Base-by-base conservation (phyloP, 1,139 yeast species). In the Wickerhamomyces sp. region DNA sequence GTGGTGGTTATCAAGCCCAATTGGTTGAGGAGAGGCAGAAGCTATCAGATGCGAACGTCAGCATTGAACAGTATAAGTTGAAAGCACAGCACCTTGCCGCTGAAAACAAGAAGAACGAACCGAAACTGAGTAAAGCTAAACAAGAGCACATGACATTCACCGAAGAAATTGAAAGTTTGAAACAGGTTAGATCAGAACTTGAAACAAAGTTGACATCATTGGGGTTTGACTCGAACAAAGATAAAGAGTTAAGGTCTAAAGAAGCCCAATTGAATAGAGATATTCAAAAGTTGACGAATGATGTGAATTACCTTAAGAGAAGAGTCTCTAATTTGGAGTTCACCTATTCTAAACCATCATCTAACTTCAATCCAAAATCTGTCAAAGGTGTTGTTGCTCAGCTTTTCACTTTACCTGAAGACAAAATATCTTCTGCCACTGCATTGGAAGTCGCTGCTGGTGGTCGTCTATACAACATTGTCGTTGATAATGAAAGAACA, bases 381-480 rank as follows among this genome's bases (percentile, higher is more conserved):
- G 95, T 88, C 6, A 81, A 80, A 51, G 99, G 99, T 28, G 75
- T 88, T 14, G 95, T 91, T 14, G 96, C 96, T 2, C 94, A 85
- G 52, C 62, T 91, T 34, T 88, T 93, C 54, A 63, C 71, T 2
- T 58, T 93, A 19, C 74, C 73, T 16, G 77, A 78, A 38, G 55
- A 67, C 2, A 75, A 83, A 39, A 59, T 64, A 34, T 72, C 75
- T 23, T 78, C 81, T 40, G 83, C 95, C 0, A 70, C 82, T 28
- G 98, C 98, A 0, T 64, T 93, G 31, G 97, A 93, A 58, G 82
- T 86, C 3, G 84, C 96, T 59, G 98, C 97, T 5, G 98, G 98
- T 31, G 94, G 91, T 4, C 70, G 93, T 47, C 62, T 93, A 26
- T 93, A 78, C 58, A 88, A 89, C 52, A 88, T 93, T 26, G 88